Evolutionary conservation across 2,329 filamentous ascomycete species (phyloP).

Genomic region (Exophiala mesophila): DNA sequence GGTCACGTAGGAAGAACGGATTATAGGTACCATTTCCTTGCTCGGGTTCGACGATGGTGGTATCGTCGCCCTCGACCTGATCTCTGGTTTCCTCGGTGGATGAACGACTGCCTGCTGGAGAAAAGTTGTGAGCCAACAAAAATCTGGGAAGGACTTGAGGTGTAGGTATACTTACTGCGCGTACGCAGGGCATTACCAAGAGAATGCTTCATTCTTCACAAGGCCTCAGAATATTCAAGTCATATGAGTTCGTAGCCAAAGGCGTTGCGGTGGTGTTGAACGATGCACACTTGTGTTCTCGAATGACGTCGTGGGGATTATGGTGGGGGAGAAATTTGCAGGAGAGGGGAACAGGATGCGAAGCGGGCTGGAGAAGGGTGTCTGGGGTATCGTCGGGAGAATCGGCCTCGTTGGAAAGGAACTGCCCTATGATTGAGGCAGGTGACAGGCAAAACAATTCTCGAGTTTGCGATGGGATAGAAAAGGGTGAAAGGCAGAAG

Average conservation of each 20-base stretch:
- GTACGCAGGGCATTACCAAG: constrained; percentile 23
- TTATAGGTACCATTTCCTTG: constrained; percentile 79
- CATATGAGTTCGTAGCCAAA: constrained; percentile 2
- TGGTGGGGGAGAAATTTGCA: neutral
- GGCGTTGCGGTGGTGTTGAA: constrained; percentile 4
- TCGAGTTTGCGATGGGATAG: too few species aligned
- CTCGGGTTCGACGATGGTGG: constrained; percentile 78
- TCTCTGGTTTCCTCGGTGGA: constrained; percentile 52
- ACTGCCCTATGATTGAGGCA: too few species aligned
- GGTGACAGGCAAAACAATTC: too few species aligned
- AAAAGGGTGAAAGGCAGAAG: too few species aligned
- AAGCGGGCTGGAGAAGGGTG: too few species aligned
- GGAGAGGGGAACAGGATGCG: neutral
- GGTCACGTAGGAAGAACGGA: neutral
- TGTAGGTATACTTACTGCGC: constrained; percentile 22
- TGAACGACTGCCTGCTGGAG: constrained; percentile 44
- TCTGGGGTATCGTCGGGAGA: too few species aligned
- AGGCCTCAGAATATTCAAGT: constrained; percentile 6
- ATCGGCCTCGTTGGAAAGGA: too few species aligned
- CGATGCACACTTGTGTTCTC: constrained; percentile 3
- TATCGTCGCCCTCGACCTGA: constrained; percentile 59
- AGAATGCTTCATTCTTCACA: constrained; percentile 24
- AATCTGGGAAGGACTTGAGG: neutral
- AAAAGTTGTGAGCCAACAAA: neutral
- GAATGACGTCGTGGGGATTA: constrained; percentile 11